Evolutionary conservation across 1,284 basidiomycete genomes (phyloP), one percentile per base, ranked within the genome.

Genomic region (Leccinum pallidistipes): DNA sequence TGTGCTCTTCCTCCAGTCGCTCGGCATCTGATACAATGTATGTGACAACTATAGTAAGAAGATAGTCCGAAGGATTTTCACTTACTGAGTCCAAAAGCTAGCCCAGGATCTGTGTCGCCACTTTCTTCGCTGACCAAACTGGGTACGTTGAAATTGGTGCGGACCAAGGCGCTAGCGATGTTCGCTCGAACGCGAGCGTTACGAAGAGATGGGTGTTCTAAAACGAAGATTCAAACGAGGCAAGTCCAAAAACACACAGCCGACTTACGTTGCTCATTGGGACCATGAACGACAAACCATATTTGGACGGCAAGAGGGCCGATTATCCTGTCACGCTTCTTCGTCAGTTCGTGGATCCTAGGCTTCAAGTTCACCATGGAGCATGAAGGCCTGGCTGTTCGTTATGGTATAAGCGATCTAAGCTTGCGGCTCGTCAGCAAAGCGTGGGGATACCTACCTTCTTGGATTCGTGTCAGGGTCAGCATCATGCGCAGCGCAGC

Each of bases 11-110:
- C 1, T 0, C 6, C 36, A 72, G 61, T 8, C 7, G 8, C 0
- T 3, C 0, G 1, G 59, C 57, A 3, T 45, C 71, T 73, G 10
- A 36, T 45, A 52, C 16, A 10, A 40, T n/a, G 1, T 6, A 34
- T 27, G 5, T 56, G 29, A 29, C 49, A 29, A 29, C 29, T 3
- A 31, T 47, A 4, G 8, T 24, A 12, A 29, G 21, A 31, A 14
- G 12, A 34, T 16, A 12, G 3, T 5, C 2, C 1, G 1, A 16
- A 24, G 5, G n/a, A 52, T 24, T 1, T 5, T 32, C 21, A 27
- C 65, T 51, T 16, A 72, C 71, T 61, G 1, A 71, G 54, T 5
- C 65, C 68, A n/a, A 71, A 74, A 29, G 73, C 43, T 43, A 62
- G 56, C 16, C 51, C 64, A 27, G 40, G 18, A 52, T 64, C 43